These are phyloP conservation scores for Diplodia seriata DNA, from an alignment of 2,329 filamentous ascomycete species.

Conservation along the genomic window DNA sequence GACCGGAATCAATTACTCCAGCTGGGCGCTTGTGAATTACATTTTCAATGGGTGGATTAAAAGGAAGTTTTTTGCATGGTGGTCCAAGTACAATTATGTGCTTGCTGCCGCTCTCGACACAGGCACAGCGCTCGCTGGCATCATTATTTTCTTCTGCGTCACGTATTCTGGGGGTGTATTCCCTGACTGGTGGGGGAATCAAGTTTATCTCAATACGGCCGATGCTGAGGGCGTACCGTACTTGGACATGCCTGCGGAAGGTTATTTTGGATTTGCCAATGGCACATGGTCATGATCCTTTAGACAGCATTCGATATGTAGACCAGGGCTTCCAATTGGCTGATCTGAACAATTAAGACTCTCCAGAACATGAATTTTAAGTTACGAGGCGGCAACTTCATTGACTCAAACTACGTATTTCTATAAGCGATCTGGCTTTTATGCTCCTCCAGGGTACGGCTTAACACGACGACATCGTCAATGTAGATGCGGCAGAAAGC, in stretches of 20 bases:
- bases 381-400: too few relatives aligned
- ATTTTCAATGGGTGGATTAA: slow-evolving; percentile 71
- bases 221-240: slow-evolving; percentile 47
- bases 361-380: too few relatives aligned
- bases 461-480: too few relatives aligned
- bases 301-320: too few relatives aligned
- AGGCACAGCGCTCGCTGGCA: slow-evolving; percentile 43
- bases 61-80: slow-evolving; percentile 61
- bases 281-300: slow-evolving; percentile 19
- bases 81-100: slow-evolving; percentile 77
- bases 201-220: slow-evolving; percentile 45
- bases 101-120: slow-evolving; percentile 46
- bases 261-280: slow-evolving; percentile 40
- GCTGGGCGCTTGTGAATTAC: slow-evolving; percentile 72
- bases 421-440: too few relatives aligned
- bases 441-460: too few relatives aligned
- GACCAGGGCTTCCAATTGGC: too few relatives aligned
- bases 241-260: slow-evolving; percentile 41
- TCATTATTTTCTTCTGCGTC: slow-evolving; percentile 42
- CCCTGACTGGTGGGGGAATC: slow-evolving; percentile 48
- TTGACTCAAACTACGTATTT: too few relatives aligned
- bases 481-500: too few relatives aligned
- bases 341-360: too few relatives aligned
- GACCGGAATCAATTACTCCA: slow-evolving; percentile 73
- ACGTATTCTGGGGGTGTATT: slow-evolving; percentile 18